Evolutionary conservation across 352 stramenopile species (phyloP), one percentile per base, ranked within the genome.

Genomic region (Plasmopara muralis): DNA sequence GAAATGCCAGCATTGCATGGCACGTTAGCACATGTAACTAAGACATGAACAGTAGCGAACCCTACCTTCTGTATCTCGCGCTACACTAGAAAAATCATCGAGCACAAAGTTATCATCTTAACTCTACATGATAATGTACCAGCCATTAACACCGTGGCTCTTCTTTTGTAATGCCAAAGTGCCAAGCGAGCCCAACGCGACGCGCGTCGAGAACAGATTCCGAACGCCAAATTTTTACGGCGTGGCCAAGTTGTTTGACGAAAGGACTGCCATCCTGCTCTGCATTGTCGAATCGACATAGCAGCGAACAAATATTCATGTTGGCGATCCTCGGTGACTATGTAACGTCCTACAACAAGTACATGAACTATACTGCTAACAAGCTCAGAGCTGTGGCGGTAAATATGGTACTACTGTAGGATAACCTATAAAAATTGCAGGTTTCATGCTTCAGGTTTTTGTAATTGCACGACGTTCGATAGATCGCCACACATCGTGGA

Each of bases 311-410:
- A 35, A 35, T 35, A 35, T 25, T 25, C 20, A 25, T 25, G 20
- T 35, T 35, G 1, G 4, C 10, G 31, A 35, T 25, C 20, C 20
- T 25, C 20, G 20, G 20, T 25, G 20, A 25, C 20, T 25, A 3
- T 4, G 33, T 38, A 38, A 14, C 33, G 9, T 9, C 13, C 33
- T 14, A 5, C 33, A 14, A 38, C 13, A 38, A 38, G 33, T 14
- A 1, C 33, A 38, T 38, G 31, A 34, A 12, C 9, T 9, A 44
- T 6, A n/a, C 31, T 15, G 35, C 25, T 37, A 43, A 56, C 29
- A 60, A 61, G 46, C 16, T 20, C 46, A 45, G 55, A 40, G 29
- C 45, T 47, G 57, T 25, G 25, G 25, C n/a, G 31, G 20, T 48
- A 15, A 14, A 6, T 25, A 35, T 35, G 31, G 31, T 35, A 35